Evolutionary conservation across 2,329 filamentous ascomycete genomes (phyloP), one percentile per base, ranked within the genome.

Genomic region (Botrytis porri): DNA sequence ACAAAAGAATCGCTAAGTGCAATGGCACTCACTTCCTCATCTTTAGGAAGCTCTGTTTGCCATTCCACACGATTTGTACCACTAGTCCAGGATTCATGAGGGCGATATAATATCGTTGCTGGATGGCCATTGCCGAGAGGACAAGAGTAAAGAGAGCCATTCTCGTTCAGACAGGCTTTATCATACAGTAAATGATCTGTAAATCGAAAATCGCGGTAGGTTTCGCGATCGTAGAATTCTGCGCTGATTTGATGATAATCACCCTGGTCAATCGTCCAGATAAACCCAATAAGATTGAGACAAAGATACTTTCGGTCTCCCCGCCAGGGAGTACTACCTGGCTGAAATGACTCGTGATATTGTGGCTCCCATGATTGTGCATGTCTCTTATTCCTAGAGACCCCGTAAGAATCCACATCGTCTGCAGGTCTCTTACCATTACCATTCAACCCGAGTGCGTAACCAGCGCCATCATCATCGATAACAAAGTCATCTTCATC

Each of bases 181-280:
- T 99, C 96, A 82, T 98, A 98, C 6, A 94, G 86, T 80, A 94
- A 98, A 0, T 94, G 95, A 81, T 99, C 96, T 20, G 95, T 98
- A 81, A 99, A 98, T 84, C 98, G 96, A 79, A 98, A 98, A 81
- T 98, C 94, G 65, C 95, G 89, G 81, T 97, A 92, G 74, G 92
- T 90, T 77, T 97, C 94, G 73, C 94, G 92, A 81, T 99, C 97
- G 81, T 98, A 98, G 81, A 99, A 99, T 79, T 98, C 96, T 2
- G 98, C 95, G 0, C 95, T 98, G 18, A 99, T 91, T 2, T 96
- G 99, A 81, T 98, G 90, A 78, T 95, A 92, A 0, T 92, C 93
- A 79, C 98, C 95, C 82, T 99, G 96, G 77, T 97, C 93, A 29
- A 99, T 93, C 0, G 95, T 98, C 94, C 96, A 99, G 14, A 98